phyloP scores from a whole-genome alignment of 2,329 filamentous ascomycete species.

The Cladosporium cucumerinum region DNA sequence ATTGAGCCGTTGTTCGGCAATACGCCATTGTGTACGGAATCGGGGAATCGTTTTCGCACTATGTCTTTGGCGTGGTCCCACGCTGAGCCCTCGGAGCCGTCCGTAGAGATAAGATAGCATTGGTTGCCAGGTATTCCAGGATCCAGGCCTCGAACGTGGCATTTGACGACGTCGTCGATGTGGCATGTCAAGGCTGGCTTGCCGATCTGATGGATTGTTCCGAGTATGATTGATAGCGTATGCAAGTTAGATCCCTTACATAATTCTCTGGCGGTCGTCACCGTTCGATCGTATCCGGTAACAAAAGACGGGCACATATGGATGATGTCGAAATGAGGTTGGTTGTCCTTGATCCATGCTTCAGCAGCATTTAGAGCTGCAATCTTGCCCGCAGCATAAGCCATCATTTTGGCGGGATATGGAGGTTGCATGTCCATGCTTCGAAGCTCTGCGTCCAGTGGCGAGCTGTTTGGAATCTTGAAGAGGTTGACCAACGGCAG shows the following conservation, averaged over 20 bases:
- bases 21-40: conserved; percentile 9
- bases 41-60: conserved; percentile 17
- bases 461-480: conserved; percentile 13
- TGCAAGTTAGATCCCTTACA: conserved; percentile 26
- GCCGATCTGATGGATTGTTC: conserved; percentile 12
- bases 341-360: conserved; percentile 25
- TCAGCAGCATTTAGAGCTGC: conserved; percentile 24
- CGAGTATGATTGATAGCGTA: conserved; percentile 22
- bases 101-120: conserved; percentile 20
- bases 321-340: conserved; percentile 31
- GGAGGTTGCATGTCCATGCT: conserved; percentile 20
- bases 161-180: conserved; percentile 33
- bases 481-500: conserved; percentile 16
- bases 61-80: conserved; percentile 21
- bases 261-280: conserved; percentile 21
- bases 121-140: conserved; percentile 21
- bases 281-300: conserved; percentile 32
- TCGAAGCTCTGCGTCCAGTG: conserved; percentile 16
- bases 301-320: conserved; percentile 32
- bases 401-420: conserved; percentile 20
- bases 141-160: conserved; percentile 33
- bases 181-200: conserved; percentile 19
- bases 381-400: conserved; percentile 31
- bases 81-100: neutral
- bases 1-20: conserved; percentile 17